Evolutionary conservation across 1,284 basidiomycete species (phyloP).

Genomic region (Ceratobasidium sp.): DNA sequence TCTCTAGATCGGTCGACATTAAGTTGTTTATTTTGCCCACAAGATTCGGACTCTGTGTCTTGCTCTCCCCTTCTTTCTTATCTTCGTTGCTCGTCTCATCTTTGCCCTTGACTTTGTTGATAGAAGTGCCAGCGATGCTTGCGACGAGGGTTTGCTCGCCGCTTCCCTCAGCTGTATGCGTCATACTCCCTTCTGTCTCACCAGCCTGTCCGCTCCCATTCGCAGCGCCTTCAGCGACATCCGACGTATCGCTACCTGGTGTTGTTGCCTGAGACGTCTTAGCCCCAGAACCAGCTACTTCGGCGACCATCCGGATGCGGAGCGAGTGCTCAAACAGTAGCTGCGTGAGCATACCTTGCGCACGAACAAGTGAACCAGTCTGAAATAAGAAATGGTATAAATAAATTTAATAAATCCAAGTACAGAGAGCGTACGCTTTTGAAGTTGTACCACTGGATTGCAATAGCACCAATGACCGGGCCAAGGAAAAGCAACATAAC

Average conservation of each 20-base stretch:
- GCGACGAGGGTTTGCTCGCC: neutral
- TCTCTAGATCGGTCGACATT: slow-evolving; percentile 55
- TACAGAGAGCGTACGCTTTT: slow-evolving; percentile 1
- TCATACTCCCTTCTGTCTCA: neutral
- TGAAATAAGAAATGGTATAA: neutral
- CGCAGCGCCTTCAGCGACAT: slow-evolving; percentile 29
- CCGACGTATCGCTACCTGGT: slow-evolving; percentile 45
- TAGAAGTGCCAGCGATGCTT: too few relatives aligned
- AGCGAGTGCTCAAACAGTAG: slow-evolving; percentile 46
- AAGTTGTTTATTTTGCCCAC: slow-evolving; percentile 45
- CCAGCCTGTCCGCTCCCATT: neutral
- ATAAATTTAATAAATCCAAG: too few relatives aligned
- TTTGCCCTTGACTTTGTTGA: slow-evolving; percentile 41
- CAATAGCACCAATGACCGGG: slow-evolving; percentile 40
- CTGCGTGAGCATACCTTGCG: slow-evolving; percentile 45
- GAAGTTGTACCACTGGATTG: slow-evolving; percentile 44
- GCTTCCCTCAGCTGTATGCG: neutral
- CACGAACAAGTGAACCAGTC: slow-evolving; percentile 43
- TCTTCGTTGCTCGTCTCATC: slow-evolving; percentile 44
- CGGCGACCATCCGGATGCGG: slow-evolving; percentile 43
- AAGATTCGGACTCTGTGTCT: slow-evolving; percentile 25
- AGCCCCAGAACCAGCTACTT: slow-evolving; percentile 1
- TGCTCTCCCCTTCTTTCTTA: neutral
- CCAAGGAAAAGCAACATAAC: slow-evolving; percentile 43
- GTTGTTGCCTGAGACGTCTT: slow-evolving; percentile 52